These are phyloP conservation scores for Penicillium verhagenii DNA, from an alignment of 495 filamentous ascomycete species.

Conservation along the genomic window DNA sequence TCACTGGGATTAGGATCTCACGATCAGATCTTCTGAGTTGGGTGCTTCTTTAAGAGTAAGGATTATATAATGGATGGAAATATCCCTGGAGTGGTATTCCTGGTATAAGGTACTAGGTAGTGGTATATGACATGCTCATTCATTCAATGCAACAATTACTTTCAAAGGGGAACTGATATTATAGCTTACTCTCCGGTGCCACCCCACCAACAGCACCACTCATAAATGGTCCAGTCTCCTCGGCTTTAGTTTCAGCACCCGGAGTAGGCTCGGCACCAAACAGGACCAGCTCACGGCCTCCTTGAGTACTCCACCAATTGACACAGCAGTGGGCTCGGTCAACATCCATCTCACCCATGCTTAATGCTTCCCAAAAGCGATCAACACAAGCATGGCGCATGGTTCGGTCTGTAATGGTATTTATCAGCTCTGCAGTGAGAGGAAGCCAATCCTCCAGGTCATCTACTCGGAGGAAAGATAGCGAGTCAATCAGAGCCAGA, in stretches of 20 bases:
- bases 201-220: conserved; percentile 54
- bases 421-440: conserved; percentile 65
- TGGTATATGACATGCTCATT: background rate
- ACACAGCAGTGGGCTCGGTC: conserved; percentile 78
- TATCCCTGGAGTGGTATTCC: too few relatives aligned
- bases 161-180: conserved; percentile 1
- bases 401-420: conserved; percentile 54
- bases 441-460: conserved; percentile 78
- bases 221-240: conserved; percentile 49
- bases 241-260: conserved; percentile 9
- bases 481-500: conserved; percentile 77
- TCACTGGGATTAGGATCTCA: too few relatives aligned
- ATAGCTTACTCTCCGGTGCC: conserved; percentile 45
- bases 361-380: conserved; percentile 82
- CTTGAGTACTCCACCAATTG: conserved; percentile 79
- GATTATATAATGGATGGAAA: background rate
- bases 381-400: conserved; percentile 67
- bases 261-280: conserved; percentile 45
- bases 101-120: background rate
- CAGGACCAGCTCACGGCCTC: conserved; percentile 64
- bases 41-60: too few relatives aligned
- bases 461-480: conserved; percentile 68
- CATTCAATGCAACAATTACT: background rate
- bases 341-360: conserved; percentile 88
- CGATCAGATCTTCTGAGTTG: too few relatives aligned